Evolutionary conservation across 1,139 yeast species (phyloP).

Genomic region (Yamadazyma sp.): DNA sequence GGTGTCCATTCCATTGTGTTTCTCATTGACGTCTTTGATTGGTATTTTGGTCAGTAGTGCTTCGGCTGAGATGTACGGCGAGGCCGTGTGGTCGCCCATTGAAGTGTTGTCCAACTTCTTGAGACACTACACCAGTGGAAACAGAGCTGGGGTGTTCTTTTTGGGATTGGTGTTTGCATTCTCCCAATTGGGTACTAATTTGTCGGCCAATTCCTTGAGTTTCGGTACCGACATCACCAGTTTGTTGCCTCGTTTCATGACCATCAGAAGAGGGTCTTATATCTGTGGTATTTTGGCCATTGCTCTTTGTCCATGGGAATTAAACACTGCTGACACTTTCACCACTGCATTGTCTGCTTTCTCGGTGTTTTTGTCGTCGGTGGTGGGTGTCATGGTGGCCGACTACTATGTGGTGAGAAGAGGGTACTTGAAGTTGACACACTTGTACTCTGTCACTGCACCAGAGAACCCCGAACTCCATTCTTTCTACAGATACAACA

Average conservation of each 20-base stretch:
- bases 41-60: constrained; percentile 89
- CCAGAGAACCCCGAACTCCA: constrained; percentile 30
- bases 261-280: constrained; percentile 79
- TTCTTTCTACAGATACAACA: constrained; percentile 59
- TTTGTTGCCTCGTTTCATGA: constrained; percentile 71
- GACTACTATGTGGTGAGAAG: constrained; percentile 79
- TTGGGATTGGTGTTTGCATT: constrained; percentile 75
- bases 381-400: constrained; percentile 78
- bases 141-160: constrained; percentile 83
- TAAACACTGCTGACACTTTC: constrained; percentile 71
- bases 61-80: constrained; percentile 65
- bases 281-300: constrained; percentile 78
- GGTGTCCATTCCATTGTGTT: constrained; percentile 70
- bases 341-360: constrained; percentile 85
- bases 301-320: constrained; percentile 86
- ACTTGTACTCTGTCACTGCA: constrained; percentile 51
- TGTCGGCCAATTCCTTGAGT: constrained; percentile 83
- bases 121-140: constrained; percentile 53
- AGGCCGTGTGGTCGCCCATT: constrained; percentile 82
- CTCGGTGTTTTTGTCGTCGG: constrained; percentile 81
- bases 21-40: constrained; percentile 77
- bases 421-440: constrained; percentile 65
- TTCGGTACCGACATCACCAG: constrained; percentile 94
- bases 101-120: constrained; percentile 71
- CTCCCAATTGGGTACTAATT: constrained; percentile 90